Evolutionary conservation across 179 eudicot genomes (phyloP).

Genomic region (Beta corolliflora): DNA sequence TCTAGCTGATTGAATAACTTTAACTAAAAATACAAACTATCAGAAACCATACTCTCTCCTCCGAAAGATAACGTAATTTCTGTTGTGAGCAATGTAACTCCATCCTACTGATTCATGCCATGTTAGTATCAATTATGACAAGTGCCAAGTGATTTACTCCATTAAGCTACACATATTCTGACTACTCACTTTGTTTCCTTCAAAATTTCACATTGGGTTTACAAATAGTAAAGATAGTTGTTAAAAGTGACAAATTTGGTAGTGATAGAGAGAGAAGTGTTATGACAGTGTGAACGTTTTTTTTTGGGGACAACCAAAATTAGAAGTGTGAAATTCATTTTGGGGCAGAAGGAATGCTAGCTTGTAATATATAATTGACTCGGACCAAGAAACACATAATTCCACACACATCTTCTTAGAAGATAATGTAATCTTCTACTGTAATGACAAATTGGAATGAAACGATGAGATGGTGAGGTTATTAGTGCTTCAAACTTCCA

Average conservation of each 20-base stretch:
- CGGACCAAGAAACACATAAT: no score
- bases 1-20: background rate
- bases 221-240: no score
- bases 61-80: conserved; percentile 77
- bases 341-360: background rate
- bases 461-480: background rate
- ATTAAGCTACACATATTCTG: background rate
- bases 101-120: conserved; percentile 68
- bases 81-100: conserved; percentile 82
- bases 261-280: no score
- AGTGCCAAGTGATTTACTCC: background rate
- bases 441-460: background rate
- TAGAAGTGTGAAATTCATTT: no score
- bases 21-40: conserved; percentile 10
- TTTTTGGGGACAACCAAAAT: no score
- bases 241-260: no score
- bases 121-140: conserved; percentile 2
- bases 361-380: background rate
- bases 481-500: no score
- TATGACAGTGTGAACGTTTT: no score
- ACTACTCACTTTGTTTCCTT: no score
- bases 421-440: background rate
- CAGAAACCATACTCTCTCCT: conserved; percentile 72
- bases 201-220: no score
- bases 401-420: background rate